Base-by-base conservation (phyloP, 352 stramenopile genomes). In the Plasmopara halstedii region DNA sequence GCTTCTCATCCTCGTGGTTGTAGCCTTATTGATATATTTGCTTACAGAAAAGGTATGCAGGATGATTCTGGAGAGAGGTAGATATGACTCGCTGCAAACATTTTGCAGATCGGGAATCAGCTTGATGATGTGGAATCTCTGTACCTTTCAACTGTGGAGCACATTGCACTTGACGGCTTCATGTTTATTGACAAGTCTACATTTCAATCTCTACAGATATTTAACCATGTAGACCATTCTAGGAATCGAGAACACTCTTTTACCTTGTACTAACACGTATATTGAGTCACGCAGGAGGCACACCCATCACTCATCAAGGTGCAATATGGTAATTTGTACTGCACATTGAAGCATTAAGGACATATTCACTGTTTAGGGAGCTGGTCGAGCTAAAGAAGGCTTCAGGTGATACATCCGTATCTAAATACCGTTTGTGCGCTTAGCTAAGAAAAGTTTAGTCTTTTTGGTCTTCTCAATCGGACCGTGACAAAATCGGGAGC, bases 291-390 rank as follows among this genome's bases (percentile, higher is more conserved):
- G 14, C 52, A 94, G 82, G 82, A 94, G 59, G 64, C 71, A 2
- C 82, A 94, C 44, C 80, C 80, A 10, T 90, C 73, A 11, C 56
- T 87, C 4, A 53, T 90, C 22, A 90, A 88, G 65, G 82, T 91
- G 38, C 4, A 26, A 17, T 31, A 10, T 17, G 25, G 13, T 13
- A 11, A 34, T 19, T 25, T 36, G 19, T 14, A 13, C 0, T 18
- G 6, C 11, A 25, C 9, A 19, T 9, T 21, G 17, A 4, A 13
- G 4, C 6, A 32, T 10, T 29, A 10, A 17, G 1, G 21, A 10
- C 14, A 27, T n/a, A 0, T 27, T 4, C 17, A 13, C 10, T 23
- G 62, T 29, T 10, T 18, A 90, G 79, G 70, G 70, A 27, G 66
- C 54, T 46, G 81, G 79, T n/a, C 64, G 71, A 55, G 67, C 77